Percentiles rank a stretch among this genome's conserved stretches.
These are phyloP conservation scores for Lonicera japonica DNA, from an alignment of 129 eudicot species.

Conservation along the genomic window DNA sequence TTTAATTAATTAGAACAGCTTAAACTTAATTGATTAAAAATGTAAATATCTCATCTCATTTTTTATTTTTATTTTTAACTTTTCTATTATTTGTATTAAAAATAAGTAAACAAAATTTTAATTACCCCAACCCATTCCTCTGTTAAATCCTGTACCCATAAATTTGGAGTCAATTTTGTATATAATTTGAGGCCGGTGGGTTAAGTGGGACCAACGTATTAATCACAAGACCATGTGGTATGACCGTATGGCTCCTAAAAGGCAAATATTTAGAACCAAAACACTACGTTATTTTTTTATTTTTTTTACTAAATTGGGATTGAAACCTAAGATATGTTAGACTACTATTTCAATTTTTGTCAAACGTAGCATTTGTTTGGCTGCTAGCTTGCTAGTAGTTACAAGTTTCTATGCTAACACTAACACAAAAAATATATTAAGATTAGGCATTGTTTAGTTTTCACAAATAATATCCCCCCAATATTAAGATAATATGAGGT, in stretches of 20 bases:
- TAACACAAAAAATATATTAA: too few species aligned
- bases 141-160: too few species aligned
- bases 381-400: neutral
- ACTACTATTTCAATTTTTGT: neutral
- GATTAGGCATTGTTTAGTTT: neutral
- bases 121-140: too few species aligned
- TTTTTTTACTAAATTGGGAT: neutral
- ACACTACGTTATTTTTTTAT: neutral
- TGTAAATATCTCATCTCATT: too few species aligned
- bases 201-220: neutral
- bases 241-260: neutral
- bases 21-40: too few species aligned
- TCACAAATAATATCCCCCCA: neutral
- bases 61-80: too few species aligned
- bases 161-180: neutral
- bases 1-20: too few species aligned
- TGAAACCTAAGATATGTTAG: neutral
- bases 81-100: too few species aligned
- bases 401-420: neutral
- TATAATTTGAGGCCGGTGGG: neutral
- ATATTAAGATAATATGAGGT: too few species aligned
- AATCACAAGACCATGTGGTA: neutral
- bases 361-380: neutral
- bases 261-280: neutral
- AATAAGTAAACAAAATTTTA: too few species aligned